Conservation (phyloP, 2,329 filamentous ascomycete species). For the Trichophyton schoenleinii region DNA sequence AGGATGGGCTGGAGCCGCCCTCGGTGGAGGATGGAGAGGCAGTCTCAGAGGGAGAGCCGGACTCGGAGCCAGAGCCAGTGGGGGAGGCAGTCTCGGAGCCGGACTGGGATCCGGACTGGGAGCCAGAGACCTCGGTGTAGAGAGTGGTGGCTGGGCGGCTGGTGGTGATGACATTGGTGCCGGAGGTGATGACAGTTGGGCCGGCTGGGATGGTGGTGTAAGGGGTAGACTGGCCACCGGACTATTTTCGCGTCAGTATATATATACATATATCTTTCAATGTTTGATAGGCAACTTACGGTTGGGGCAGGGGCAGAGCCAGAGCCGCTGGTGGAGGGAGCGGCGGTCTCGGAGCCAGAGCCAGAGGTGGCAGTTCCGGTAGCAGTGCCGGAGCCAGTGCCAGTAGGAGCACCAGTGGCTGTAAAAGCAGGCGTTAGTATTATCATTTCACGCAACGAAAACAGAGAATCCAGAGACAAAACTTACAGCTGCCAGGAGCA, state of each 20-base stretch:
- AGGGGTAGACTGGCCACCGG: too few relatives aligned
- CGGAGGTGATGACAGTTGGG: conserved; percentile 10
- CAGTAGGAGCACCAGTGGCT: conserved; percentile 2
- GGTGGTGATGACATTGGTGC: conserved; percentile 9
- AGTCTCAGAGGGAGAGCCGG: conserved; percentile 11
- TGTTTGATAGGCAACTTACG: background rate
- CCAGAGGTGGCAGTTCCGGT: conserved; percentile 4
- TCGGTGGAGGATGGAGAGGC: conserved; percentile 16
- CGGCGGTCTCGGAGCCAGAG: conserved; percentile 8
- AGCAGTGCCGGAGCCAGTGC: conserved; percentile 9
- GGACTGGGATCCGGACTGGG: conserved; percentile 11
- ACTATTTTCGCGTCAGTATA: background rate
- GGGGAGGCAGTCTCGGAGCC: conserved; percentile 5
- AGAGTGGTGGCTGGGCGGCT: conserved; percentile 19
- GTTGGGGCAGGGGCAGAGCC: conserved; percentile 6
- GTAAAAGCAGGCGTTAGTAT: too few relatives aligned
- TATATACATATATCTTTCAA: background rate
- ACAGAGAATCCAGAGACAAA: too few relatives aligned
- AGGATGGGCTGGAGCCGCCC: conserved; percentile 8
- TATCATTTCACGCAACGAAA: too few relatives aligned
- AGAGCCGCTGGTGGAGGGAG: conserved; percentile 15
- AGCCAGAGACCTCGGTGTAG: conserved; percentile 10
- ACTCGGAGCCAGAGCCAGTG: conserved; percentile 4
- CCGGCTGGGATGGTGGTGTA: conserved; percentile 6
- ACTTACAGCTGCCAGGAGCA: background rate